Evolutionary conservation across 495 filamentous ascomycete species (phyloP).

Genomic region (Neurospora sp.): DNA sequence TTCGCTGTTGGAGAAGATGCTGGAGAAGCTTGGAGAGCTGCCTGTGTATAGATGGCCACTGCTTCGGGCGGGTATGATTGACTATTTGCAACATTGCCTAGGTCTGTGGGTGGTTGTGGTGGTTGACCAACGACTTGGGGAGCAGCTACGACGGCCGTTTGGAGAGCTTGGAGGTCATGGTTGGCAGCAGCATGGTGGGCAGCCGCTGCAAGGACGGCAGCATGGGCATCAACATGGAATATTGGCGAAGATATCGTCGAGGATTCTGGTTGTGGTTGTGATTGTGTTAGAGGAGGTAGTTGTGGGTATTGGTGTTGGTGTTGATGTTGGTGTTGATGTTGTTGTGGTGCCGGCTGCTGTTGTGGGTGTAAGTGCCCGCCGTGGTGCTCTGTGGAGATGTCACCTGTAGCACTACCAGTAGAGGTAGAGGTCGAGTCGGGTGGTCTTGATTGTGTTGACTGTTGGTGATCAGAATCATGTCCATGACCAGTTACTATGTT

Average conservation of each 20-base stretch:
- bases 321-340: not conserved
- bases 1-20: conserved; percentile 16
- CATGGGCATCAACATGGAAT: not conserved
- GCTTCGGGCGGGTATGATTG: not conserved
- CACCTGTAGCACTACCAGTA: not conserved
- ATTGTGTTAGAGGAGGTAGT: not conserved
- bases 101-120: conserved; percentile 10
- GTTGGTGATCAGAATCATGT: not conserved
- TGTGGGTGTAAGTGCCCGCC: not conserved
- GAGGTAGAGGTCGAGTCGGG: not conserved
- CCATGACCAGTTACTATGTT: not conserved
- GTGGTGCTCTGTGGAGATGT: not conserved
- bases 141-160: conserved; percentile 28
- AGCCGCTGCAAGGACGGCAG: conserved; percentile 1
- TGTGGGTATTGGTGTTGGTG: not conserved
- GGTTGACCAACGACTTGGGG: conserved; percentile 2
- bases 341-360: not conserved
- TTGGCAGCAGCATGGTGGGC: conserved; percentile 17
- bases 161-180: conserved; percentile 32
- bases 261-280: not conserved
- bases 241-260: not conserved
- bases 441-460: not conserved
- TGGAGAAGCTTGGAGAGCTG: no score
- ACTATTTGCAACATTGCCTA: not conserved
- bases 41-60: conserved; percentile 7